Evolutionary conservation across 345 rosid genomes (phyloP).

Genomic region (Syzygium oleosum): DNA sequence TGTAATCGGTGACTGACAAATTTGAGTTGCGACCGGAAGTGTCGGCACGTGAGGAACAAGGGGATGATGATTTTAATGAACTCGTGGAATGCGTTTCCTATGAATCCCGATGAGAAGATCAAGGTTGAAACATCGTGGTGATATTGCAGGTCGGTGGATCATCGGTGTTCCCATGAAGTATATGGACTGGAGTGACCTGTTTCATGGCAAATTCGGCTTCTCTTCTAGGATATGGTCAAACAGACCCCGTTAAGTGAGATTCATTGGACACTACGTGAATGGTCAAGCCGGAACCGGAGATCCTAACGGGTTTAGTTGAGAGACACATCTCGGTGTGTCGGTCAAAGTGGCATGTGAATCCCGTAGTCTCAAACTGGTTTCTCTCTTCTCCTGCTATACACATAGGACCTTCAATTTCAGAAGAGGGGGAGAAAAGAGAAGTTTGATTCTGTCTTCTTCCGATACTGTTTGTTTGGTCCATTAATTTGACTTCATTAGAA

Average conservation of each 20-base stretch:
- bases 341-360: not conserved
- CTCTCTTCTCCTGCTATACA: not conserved
- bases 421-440: not conserved
- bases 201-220: not conserved
- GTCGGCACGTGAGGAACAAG: not conserved
- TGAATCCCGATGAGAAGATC: not conserved
- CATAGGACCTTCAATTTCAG: no score
- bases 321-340: not conserved
- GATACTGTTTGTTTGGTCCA: not conserved
- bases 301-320: not conserved
- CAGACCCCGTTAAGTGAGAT: not conserved
- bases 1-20: not conserved
- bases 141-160: not conserved
- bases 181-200: not conserved
- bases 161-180: not conserved
- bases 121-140: not conserved
- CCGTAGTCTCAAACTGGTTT: not conserved
- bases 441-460: not conserved
- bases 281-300: not conserved
- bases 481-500: not conserved
- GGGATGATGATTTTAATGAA: not conserved
- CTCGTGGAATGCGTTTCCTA: not conserved
- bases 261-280: not conserved
- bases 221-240: not conserved
- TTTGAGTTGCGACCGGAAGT: not conserved